A percentile compares a stretch with the other conserved stretches of the same genome.
phyloP scores from a whole-genome alignment of 768 basidiomycete species.

The Leccinum olivaceopallidum region DNA sequence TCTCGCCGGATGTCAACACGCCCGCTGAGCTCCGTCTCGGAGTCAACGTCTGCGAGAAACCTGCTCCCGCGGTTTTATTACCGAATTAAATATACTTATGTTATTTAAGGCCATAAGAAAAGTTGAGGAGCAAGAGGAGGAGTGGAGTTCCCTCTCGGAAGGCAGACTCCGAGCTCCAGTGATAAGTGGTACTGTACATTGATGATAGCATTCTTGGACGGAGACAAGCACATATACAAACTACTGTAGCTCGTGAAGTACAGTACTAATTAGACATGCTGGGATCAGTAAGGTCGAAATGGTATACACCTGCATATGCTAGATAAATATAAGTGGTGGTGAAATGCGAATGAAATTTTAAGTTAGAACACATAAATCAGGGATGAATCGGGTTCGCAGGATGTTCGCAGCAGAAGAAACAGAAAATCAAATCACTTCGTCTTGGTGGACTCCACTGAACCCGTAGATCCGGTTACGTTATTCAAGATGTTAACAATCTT shows the following conservation, averaged over 20 bases:
- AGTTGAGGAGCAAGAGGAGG: no score
- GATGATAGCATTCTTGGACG: neutral
- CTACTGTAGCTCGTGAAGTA: neutral
- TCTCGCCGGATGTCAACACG: no score
- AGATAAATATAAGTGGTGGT: neutral
- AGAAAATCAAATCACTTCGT: conserved; percentile 13
- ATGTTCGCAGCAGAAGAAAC: neutral
- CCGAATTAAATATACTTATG: no score
- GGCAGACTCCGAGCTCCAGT: no score
- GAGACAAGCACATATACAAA: neutral
- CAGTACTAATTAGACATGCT: neutral
- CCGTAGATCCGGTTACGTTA: conserved; percentile 2
- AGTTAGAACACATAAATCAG: neutral
- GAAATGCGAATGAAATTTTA: neutral
- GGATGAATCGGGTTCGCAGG: neutral
- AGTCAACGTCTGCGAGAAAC: no score
- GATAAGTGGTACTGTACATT: no score
- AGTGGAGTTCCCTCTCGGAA: no score
- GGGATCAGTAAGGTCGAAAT: neutral
- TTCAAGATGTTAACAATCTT: conserved; percentile 23
- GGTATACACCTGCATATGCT: neutral
- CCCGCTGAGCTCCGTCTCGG: no score
- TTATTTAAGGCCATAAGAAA: no score
- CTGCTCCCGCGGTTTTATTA: no score
- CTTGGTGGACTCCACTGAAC: conserved; percentile 9